Evolutionary conservation across 768 basidiomycete genomes (phyloP).

Genomic region (Rhizopogon vesiculosus): DNA sequence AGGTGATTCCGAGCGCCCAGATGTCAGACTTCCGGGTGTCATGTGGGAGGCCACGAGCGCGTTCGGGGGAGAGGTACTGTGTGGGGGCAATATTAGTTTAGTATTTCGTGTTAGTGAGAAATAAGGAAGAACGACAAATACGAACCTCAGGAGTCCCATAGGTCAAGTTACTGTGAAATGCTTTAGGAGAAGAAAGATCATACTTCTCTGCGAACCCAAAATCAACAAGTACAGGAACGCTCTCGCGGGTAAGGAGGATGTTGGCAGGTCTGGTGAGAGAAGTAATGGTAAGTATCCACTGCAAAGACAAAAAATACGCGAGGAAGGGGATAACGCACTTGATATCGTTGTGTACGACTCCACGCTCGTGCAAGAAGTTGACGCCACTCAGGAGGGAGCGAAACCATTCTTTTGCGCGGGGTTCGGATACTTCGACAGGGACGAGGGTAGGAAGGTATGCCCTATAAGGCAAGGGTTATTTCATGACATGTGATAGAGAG

Average conservation of each 20-base stretch:
- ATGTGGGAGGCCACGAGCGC: constrained; percentile 82
- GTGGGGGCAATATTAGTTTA: background rate
- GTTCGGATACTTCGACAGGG: constrained; percentile 83
- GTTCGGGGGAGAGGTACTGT: constrained; percentile 89
- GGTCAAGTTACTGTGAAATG: constrained; percentile 78
- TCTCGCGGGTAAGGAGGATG: constrained; percentile 75
- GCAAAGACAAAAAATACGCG: background rate
- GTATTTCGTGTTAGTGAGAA: background rate
- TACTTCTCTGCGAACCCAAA: constrained; percentile 96
- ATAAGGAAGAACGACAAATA: background rate
- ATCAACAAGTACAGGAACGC: constrained; percentile 87
- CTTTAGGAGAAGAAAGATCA: constrained; percentile 53
- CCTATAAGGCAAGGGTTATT: constrained; percentile 40
- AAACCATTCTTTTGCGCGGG: constrained; percentile 78
- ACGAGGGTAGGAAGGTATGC: constrained; percentile 81
- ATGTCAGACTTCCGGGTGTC: constrained; percentile 92
- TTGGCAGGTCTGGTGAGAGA: constrained; percentile 71
- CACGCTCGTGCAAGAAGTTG: constrained; percentile 77
- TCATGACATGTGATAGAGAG: constrained; percentile 2
- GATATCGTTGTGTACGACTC: constrained; percentile 91
- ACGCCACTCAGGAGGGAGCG: constrained; percentile 76
- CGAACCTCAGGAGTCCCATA: constrained; percentile 89
- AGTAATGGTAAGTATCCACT: background rate
- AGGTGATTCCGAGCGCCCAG: constrained; percentile 83
- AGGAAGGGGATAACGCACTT: constrained; percentile 48